Conservation (phyloP, 768 basidiomycete genomes). For the Termitomyces sp. region DNA sequence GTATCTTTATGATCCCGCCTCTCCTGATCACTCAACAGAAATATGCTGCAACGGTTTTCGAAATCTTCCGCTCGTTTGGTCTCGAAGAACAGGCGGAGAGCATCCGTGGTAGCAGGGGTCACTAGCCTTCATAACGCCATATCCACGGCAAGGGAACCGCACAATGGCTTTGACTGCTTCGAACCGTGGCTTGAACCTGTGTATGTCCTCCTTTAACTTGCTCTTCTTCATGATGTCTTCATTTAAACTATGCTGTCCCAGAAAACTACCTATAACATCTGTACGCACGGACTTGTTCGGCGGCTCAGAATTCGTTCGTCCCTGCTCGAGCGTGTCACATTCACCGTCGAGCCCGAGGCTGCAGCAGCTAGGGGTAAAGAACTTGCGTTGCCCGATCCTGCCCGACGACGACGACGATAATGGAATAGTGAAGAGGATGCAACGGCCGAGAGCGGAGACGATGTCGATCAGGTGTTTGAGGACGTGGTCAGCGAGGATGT, state of each 20-base stretch:
- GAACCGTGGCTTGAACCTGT: slow-evolving; percentile 19
- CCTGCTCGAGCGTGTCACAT: not conserved
- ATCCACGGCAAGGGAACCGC: slow-evolving; percentile 18
- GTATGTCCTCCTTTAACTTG: not conserved
- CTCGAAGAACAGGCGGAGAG: slow-evolving; percentile 15
- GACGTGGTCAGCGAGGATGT: no score
- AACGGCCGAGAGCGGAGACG: no score
- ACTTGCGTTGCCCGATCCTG: not conserved
- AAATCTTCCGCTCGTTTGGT: slow-evolving; percentile 22
- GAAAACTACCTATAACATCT: not conserved
- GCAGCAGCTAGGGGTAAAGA: not conserved
- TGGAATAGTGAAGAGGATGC: no score
- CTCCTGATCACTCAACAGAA: not conserved
- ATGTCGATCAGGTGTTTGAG: no score
- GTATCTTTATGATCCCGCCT: no score
- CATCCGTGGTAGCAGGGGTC: slow-evolving; percentile 22
- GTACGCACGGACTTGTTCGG: not conserved
- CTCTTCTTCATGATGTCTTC: no score
- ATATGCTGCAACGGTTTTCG: slow-evolving; percentile 20
- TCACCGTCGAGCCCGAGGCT: not conserved
- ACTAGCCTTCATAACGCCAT: slow-evolving; percentile 27
- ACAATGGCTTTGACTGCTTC: slow-evolving; percentile 21
- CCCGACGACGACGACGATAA: no score
- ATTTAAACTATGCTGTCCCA: not conserved
- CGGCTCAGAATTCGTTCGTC: no score